These are phyloP conservation scores for Amphicarpaea edgeworthii DNA, from an alignment of 306 rosid species.

Conservation along the genomic window DNA sequence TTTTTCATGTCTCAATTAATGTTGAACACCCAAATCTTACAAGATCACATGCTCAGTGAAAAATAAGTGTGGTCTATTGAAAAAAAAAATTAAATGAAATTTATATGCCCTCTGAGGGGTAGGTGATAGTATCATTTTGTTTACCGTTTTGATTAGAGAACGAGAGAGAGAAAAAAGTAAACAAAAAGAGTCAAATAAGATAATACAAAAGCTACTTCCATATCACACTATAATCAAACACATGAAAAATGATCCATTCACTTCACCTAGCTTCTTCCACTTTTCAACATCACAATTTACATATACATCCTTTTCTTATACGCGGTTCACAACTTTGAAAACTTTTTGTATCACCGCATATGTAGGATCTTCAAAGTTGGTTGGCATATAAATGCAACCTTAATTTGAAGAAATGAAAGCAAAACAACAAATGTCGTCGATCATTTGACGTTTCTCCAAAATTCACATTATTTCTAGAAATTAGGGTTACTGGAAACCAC, in stretches of 20 bases:
- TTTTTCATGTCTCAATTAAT: constrained; percentile 5
- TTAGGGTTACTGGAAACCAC: constrained; percentile 2
- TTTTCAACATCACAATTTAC: constrained; percentile 41
- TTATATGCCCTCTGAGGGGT: background rate
- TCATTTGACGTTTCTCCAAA: constrained; percentile 20
- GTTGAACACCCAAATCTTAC: constrained; percentile 35
- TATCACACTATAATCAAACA: constrained; percentile 17
- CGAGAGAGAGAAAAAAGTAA: background rate
- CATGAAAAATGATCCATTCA: constrained; percentile 35
- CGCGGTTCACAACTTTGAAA: constrained; percentile 49
- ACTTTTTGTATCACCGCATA: constrained; percentile 57
- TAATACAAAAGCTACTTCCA: constrained; percentile 12
- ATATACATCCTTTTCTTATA: constrained; percentile 15
- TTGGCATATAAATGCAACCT: constrained; percentile 52
- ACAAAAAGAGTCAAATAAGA: background rate
- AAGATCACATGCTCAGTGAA: constrained; percentile 11
- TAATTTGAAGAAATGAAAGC: constrained; percentile 23
- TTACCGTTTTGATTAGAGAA: background rate
- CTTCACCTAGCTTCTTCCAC: constrained; percentile 2
- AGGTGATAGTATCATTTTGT: background rate
- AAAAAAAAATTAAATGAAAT: background rate
- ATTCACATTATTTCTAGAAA: constrained; percentile 25
- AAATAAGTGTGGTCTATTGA: background rate
- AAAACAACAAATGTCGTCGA: constrained; percentile 27
- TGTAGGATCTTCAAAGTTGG: constrained; percentile 60